Percentiles rank a stretch among this genome's conserved stretches.
Conservation (phyloP, 345 rosid species). For the Geranium brycei region DNA sequence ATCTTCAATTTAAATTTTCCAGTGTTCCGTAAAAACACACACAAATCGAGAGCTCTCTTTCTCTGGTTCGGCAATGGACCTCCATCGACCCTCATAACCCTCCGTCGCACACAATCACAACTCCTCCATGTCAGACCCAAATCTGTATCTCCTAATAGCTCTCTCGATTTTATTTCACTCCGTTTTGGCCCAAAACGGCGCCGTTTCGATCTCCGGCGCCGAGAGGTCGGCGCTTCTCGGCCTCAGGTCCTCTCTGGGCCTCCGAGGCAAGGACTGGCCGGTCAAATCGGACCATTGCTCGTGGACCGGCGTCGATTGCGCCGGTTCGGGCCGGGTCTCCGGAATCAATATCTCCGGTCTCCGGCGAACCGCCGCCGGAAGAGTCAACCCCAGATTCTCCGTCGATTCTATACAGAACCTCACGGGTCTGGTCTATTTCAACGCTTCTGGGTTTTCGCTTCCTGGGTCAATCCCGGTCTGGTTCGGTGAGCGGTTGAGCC, state of each 20-base stretch:
- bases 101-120: too few relatives aligned
- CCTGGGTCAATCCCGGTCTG: slow-evolving; percentile 51
- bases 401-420: slow-evolving; percentile 48
- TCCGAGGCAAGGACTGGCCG: slow-evolving; percentile 54
- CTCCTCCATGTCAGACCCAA: too few relatives aligned
- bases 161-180: slow-evolving; percentile 18
- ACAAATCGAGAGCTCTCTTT: too few relatives aligned
- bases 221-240: slow-evolving; percentile 41
- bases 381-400: slow-evolving; percentile 33
- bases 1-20: too few relatives aligned
- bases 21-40: too few relatives aligned
- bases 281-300: slow-evolving; percentile 36
- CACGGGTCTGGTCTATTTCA: slow-evolving; percentile 33
- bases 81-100: too few relatives aligned
- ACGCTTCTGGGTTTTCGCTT: slow-evolving; percentile 54
- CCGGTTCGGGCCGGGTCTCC: slow-evolving; percentile 33
- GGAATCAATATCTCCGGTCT: slow-evolving; percentile 45
- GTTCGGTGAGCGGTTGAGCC: slow-evolving; percentile 32
- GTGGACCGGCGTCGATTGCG: slow-evolving; percentile 39
- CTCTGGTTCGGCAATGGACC: too few relatives aligned
- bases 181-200: slow-evolving; percentile 19
- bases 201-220: slow-evolving; percentile 12
- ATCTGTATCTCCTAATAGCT: too few relatives aligned
- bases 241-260: slow-evolving; percentile 55
- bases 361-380: slow-evolving; percentile 39